Percentiles rank a stretch among this genome's conserved stretches.
These are phyloP conservation scores for Aspergillus hiratsukae DNA, from an alignment of 2,329 filamentous ascomycete species.

Conservation along the genomic window DNA sequence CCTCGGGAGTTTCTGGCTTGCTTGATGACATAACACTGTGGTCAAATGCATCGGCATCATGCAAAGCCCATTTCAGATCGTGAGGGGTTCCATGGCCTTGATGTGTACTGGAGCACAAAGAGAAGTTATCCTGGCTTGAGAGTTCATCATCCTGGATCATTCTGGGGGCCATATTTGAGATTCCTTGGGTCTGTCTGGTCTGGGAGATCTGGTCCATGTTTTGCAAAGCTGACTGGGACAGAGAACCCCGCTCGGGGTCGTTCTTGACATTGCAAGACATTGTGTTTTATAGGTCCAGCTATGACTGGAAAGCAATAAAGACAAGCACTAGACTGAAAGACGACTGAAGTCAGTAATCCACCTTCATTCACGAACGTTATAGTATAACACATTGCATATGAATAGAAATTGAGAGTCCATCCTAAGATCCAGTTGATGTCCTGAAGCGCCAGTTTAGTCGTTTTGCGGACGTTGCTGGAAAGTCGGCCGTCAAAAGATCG, in stretches of 20 bases:
- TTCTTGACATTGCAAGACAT: conserved; percentile 38
- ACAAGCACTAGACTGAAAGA: conserved; percentile 27
- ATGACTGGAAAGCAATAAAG: conserved; percentile 12
- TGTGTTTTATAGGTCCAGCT: conserved; percentile 22
- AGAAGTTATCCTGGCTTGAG: conserved; percentile 39
- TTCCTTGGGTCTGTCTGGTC: conserved; percentile 34
- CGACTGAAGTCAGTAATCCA: conserved; percentile 29
- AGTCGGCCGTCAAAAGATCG: not conserved
- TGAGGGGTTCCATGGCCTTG: conserved; percentile 31
- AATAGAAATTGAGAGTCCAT: not conserved
- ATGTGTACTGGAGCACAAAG: conserved; percentile 37
- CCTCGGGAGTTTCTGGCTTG: conserved; percentile 37
- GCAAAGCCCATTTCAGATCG: conserved; percentile 38
- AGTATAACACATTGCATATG: conserved; percentile 9
- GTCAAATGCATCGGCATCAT: conserved; percentile 37
- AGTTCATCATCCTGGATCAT: conserved; percentile 41
- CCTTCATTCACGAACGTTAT: conserved; percentile 11
- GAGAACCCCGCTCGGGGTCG: conserved; percentile 34
- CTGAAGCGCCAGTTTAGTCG: not conserved
- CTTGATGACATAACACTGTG: conserved; percentile 30
- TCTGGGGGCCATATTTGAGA: conserved; percentile 37
- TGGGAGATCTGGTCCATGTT: conserved; percentile 31
- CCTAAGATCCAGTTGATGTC: not conserved
- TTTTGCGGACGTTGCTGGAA: not conserved
- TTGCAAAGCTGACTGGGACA: conserved; percentile 28